phyloP scores from a whole-genome alignment of 1,284 basidiomycete species.

The Cystobasidiaceae sp. region DNA sequence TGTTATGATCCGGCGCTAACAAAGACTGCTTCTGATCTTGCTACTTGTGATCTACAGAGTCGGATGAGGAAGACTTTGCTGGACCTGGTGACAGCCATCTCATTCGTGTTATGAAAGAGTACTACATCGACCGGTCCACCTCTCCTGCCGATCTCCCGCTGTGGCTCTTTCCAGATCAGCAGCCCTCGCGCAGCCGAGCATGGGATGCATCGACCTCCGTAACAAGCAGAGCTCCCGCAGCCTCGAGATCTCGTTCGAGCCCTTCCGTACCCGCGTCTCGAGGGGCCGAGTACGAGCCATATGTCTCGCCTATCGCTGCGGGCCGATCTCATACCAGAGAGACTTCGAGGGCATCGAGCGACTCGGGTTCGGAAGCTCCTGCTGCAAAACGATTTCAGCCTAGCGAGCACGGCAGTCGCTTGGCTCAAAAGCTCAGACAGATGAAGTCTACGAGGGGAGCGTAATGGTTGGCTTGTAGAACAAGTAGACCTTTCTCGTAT shows the following conservation, averaged over 20 bases:
- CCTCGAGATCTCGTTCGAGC: not conserved
- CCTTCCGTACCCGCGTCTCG: not conserved
- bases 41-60: not conserved
- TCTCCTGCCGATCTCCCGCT: slow-evolving; percentile 12
- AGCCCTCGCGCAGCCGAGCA: not conserved
- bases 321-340: no score
- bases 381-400: not conserved
- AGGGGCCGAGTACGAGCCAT: not conserved
- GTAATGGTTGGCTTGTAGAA: not conserved
- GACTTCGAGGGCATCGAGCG: no score
- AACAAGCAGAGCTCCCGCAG: not conserved
- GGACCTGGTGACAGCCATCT: slow-evolving; percentile 28
- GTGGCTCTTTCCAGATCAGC: slow-evolving; percentile 26
- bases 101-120: slow-evolving; percentile 28
- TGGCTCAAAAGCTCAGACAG: slow-evolving; percentile 20
- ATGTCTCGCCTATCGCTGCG: no score
- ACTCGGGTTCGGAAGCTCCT: not conserved
- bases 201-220: not conserved
- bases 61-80: slow-evolving; percentile 24
- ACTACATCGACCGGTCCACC: slow-evolving; percentile 23
- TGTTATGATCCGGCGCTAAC: not conserved
- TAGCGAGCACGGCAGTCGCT: slow-evolving; percentile 18
- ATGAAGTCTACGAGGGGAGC: slow-evolving; percentile 12
- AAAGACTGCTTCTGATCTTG: not conserved
- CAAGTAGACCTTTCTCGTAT: not conserved